phyloP scores from a whole-genome alignment of 306 rosid species.

The Dalbergia cultrata region DNA sequence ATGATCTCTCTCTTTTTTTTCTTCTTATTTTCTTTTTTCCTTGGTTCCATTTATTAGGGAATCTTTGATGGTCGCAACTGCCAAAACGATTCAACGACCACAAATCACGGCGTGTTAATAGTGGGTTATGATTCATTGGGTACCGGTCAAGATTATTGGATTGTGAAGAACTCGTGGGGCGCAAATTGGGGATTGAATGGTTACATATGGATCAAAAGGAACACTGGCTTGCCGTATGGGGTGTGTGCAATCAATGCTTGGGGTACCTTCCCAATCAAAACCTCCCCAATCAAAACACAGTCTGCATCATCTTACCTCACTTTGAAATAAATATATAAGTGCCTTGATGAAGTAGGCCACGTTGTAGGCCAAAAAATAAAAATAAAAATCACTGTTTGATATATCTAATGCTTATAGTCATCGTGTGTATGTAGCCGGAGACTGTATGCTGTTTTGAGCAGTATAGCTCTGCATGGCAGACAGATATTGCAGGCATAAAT shows the following conservation, averaged over 20 bases:
- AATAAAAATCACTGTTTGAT: no score
- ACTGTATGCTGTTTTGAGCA: no score
- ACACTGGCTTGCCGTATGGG: neutral
- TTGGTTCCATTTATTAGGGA: slow-evolving; percentile 44
- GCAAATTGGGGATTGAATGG: slow-evolving; percentile 59
- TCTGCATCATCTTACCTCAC: no score
- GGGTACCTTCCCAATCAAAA: neutral
- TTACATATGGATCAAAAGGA: slow-evolving; percentile 33
- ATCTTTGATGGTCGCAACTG: slow-evolving; percentile 54
- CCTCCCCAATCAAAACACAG: neutral
- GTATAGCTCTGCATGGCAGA: no score
- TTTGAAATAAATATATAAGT: no score
- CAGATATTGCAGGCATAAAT: no score
- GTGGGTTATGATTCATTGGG: slow-evolving; percentile 58
- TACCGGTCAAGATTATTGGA: slow-evolving; percentile 28
- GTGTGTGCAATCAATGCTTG: neutral
- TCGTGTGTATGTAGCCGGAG: no score
- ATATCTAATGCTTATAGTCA: no score
- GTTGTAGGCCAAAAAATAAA: no score
- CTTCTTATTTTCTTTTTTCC: neutral
- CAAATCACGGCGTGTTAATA: slow-evolving; percentile 41
- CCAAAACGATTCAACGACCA: neutral
- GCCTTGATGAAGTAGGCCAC: no score
- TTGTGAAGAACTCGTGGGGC: slow-evolving; percentile 71
- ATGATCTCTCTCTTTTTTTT: no score